These are phyloP conservation scores for Geranium rotundifolium DNA, from an alignment of 345 rosid genomes.

Conservation along the genomic window DNA sequence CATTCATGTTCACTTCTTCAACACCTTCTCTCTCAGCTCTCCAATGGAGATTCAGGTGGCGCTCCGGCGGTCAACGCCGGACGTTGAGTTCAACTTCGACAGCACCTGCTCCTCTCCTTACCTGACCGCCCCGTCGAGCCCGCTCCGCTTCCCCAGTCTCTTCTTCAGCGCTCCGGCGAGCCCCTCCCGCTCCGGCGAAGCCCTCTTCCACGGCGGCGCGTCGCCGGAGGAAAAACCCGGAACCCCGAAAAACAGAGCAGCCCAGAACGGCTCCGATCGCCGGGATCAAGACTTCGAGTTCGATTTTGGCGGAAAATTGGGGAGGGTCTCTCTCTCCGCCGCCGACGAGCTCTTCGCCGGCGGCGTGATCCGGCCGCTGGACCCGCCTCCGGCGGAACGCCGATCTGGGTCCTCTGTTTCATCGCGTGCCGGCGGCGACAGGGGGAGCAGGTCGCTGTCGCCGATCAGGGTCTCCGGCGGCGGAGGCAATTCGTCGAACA, in stretches of 20 bases:
- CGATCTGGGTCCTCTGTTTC: slow-evolving; percentile 1
- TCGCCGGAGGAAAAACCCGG: neutral
- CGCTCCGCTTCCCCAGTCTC: slow-evolving; percentile 14
- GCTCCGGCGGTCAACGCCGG: neutral
- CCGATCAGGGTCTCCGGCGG: slow-evolving; percentile 61
- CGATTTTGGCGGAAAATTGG: slow-evolving; percentile 62
- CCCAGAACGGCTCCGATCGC: slow-evolving; percentile 9
- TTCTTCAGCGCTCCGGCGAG: slow-evolving; percentile 1
- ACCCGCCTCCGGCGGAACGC: slow-evolving; percentile 27
- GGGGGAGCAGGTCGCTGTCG: slow-evolving; percentile 69
- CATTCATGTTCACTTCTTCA: too few species aligned
- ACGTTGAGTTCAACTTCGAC: slow-evolving; percentile 15
- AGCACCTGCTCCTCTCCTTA: slow-evolving; percentile 37
- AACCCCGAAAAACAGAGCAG: slow-evolving; percentile 1
- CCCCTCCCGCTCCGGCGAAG: slow-evolving; percentile 21
- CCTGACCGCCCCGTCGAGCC: slow-evolving; percentile 46
- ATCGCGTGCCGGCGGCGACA: slow-evolving; percentile 28
- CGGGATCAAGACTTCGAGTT: slow-evolving; percentile 56
- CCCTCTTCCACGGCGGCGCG: slow-evolving; percentile 8
- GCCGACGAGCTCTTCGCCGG: slow-evolving; percentile 88
- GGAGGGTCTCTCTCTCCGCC: slow-evolving; percentile 56
- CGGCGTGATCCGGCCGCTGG: slow-evolving; percentile 71
- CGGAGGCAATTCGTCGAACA: neutral
- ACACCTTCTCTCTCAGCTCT: neutral
- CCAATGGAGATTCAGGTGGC: slow-evolving; percentile 10